A percentile compares a stretch with the other conserved stretches of the same genome.
These are phyloP conservation scores for Esteya vermicola DNA, from an alignment of 2,329 filamentous ascomycete species.

Conservation along the genomic window DNA sequence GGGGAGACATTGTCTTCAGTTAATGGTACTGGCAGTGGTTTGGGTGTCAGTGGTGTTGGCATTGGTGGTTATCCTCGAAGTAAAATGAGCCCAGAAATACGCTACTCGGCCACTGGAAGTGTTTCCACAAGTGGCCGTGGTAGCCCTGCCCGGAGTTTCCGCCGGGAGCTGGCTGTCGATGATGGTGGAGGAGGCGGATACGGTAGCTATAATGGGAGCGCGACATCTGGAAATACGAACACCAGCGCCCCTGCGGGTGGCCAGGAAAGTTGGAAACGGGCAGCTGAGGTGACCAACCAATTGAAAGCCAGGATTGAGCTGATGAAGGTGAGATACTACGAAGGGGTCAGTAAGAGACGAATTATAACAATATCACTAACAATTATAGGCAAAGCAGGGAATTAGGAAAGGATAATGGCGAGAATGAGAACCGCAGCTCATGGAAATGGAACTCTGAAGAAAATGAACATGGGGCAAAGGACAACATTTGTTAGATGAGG, in stretches of 20 bases:
- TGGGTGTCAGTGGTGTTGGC: no score
- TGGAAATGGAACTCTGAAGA: not conserved
- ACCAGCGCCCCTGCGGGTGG: conserved; percentile 26
- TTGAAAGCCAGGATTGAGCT: conserved; percentile 94
- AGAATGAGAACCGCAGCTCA: no score
- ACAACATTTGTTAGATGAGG: not conserved
- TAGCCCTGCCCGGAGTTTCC: conserved; percentile 43
- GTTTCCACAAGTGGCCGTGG: conserved; percentile 39
- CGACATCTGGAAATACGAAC: not conserved
- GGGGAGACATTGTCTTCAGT: conserved; percentile 33
- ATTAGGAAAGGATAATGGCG: conserved; percentile 6
- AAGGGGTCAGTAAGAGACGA: no score
- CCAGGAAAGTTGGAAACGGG: conserved; percentile 90
- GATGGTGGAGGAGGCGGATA: conserved; percentile 7
- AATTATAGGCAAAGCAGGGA: conserved; percentile 10
- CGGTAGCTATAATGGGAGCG: not conserved
- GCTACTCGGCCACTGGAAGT: conserved; percentile 28
- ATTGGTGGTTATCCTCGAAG: conserved; percentile 27
- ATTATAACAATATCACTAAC: not conserved
- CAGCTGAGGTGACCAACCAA: conserved; percentile 94
- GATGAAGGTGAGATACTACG: conserved; percentile 59
- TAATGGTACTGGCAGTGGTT: no score
- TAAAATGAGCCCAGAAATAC: conserved; percentile 41
- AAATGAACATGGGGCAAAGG: not conserved
- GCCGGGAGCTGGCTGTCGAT: conserved; percentile 18